Base-by-base conservation (phyloP, 2,329 filamentous ascomycete species). In the Aspergillus luchuensis region DNA sequence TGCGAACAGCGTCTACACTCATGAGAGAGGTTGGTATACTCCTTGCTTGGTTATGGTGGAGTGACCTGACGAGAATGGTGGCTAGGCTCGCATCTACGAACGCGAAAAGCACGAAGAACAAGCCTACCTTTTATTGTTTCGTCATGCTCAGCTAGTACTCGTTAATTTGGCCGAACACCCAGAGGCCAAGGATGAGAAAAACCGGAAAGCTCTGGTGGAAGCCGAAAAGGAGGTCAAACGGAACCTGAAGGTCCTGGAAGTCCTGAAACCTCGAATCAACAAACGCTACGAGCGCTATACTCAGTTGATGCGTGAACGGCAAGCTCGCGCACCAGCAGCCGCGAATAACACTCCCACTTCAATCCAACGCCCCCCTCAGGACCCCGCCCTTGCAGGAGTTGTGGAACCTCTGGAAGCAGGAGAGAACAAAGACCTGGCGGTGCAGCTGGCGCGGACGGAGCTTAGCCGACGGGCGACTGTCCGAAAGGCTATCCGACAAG, bases 111-210 rank as follows among this genome's bases (percentile, higher is more conserved):
- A 97, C 76, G 87, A 92, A 65, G 87, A 92, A 69, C 90, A 95
- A 72, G 91, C 94, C 4, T 99, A 96, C 75, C 85, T 97, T 57
- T 87, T 98, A 61, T 85, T 96, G n/a, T 91, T 95, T 73, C 88
- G 95, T 67, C 92, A 96, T 78, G 92, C 92, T 8, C 84, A 89
- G 56, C 87, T 99, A n/a, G 86, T 97, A 23, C 80, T 97, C 28
- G 85, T 91, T 6, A 84, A 89, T 57, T 82, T 99, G 8, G 83
- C 86, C 0, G 84, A 80, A 1, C 95, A 98, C 69, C 92, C 94
- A 1, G 87, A 95, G 58, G 86, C 86, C 49, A 89, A 85, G 67
- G 84, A 87, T 7, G 83, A 86, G 8, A 86, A 89, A 38, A 84
- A 84, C 65, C 81, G 81, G 58, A 76, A 77, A 56, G 80, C 81